Percentiles rank a stretch among this genome's conserved stretches.
Conservation (phyloP, 352 stramenopile genomes). For the Pythium brachiatum region DNA sequence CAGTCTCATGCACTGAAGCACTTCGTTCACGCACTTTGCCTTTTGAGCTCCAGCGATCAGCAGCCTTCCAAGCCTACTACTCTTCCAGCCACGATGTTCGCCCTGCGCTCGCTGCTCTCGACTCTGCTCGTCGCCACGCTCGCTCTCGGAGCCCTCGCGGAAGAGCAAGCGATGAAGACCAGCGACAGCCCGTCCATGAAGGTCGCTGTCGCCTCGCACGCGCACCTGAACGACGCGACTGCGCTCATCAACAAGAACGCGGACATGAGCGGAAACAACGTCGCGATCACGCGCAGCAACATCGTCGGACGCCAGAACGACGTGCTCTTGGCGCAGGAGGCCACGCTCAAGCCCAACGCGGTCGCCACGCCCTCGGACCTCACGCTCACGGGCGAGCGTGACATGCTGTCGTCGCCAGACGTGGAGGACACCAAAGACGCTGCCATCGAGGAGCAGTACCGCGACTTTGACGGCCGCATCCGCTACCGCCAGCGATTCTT, state of each 20-base stretch:
- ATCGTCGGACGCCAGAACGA: constrained; percentile 11
- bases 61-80: background rate
- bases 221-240: constrained; percentile 13
- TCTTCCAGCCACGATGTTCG: constrained; percentile 2
- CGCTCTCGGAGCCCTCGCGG: background rate
- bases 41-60: constrained; percentile 3
- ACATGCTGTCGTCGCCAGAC: constrained; percentile 11
- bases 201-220: constrained; percentile 1
- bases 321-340: background rate
- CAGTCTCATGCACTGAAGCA: background rate
- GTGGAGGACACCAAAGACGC: background rate
- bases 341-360: background rate
- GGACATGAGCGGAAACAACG: constrained; percentile 11
- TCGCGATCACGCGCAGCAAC: constrained; percentile 23
- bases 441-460: background rate
- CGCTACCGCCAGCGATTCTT: constrained; percentile 31
- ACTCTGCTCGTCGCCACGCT: constrained; percentile 11
- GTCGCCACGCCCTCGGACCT: background rate
- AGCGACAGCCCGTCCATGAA: background rate
- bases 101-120: constrained; percentile 9
- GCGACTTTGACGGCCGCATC: background rate
- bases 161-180: background rate
- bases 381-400: constrained; percentile 17
- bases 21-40: background rate
- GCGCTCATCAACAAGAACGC: constrained; percentile 22